Percentiles rank a stretch among this genome's conserved stretches.
Evolutionary conservation across 257 asterid genomes (phyloP).

Genomic region (Anisodus acutangulus): DNA sequence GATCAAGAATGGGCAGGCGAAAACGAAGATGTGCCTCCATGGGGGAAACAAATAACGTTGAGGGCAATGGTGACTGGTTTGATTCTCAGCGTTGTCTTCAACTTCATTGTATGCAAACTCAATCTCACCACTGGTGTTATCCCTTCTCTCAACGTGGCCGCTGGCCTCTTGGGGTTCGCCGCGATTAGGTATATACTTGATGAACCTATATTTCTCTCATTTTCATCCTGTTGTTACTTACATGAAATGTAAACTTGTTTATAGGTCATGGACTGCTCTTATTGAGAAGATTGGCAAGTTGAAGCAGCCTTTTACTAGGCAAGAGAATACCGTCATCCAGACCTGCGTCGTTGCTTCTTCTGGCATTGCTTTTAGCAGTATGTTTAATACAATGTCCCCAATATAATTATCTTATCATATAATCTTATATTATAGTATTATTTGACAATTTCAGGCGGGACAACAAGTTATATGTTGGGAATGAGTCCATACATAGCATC

Average conservation of each 20-base stretch:
- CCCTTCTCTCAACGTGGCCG: slow-evolving; percentile 78
- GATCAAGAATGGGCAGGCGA: not conserved
- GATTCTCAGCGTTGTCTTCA: slow-evolving; percentile 56
- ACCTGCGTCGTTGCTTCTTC: slow-evolving; percentile 77
- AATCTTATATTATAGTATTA: not conserved
- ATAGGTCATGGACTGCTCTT: slow-evolving; percentile 45
- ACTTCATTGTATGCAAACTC: slow-evolving; percentile 67
- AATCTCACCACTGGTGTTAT: slow-evolving; percentile 74
- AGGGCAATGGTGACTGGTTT: slow-evolving; percentile 55
- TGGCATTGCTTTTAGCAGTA: slow-evolving; percentile 85
- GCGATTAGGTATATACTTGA: slow-evolving; percentile 41
- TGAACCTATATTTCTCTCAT: too few relatives aligned
- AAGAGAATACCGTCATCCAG: slow-evolving; percentile 76
- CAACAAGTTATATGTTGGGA: slow-evolving; percentile 69
- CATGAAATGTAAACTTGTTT: too few relatives aligned
- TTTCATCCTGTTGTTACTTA: too few relatives aligned
- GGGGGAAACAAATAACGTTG: slow-evolving; percentile 57
- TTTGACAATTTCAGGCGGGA: slow-evolving; percentile 60
- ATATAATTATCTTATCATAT: not conserved
- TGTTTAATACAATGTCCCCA: not conserved
- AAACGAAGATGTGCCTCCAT: slow-evolving; percentile 48
- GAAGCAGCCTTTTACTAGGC: slow-evolving; percentile 71
- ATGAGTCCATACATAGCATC: slow-evolving; percentile 63
- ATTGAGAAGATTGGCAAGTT: slow-evolving; percentile 49
- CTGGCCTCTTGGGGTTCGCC: slow-evolving; percentile 70